Conservation (phyloP, 1,284 basidiomycete genomes). For the Trichosporon faecale region DNA sequence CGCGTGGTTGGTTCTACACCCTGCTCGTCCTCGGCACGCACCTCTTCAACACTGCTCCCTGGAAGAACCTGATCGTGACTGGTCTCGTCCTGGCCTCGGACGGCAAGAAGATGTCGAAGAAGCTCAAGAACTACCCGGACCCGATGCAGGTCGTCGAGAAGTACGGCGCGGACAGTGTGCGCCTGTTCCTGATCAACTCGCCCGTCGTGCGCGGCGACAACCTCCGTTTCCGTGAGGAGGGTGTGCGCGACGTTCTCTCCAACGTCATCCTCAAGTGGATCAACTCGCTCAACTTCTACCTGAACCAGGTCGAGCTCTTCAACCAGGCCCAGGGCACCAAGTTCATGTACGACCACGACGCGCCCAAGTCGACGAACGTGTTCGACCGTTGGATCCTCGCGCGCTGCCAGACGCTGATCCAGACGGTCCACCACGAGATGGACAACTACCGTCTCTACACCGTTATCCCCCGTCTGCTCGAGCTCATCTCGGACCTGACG, state of each 20-base stretch:
- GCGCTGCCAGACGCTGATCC: constrained; percentile 92
- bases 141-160: constrained; percentile 85
- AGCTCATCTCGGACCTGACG: constrained; percentile 92
- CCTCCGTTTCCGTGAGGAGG: constrained; percentile 95
- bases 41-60: constrained; percentile 87
- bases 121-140: constrained; percentile 96
- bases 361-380: constrained; percentile 82
- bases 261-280: constrained; percentile 97
- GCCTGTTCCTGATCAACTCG: constrained; percentile 98
- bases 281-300: constrained; percentile 98
- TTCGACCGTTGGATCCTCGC: constrained; percentile 99
- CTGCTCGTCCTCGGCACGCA: constrained; percentile 92
- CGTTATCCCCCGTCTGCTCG: constrained; percentile 88
- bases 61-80: constrained; percentile 97
- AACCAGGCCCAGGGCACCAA: constrained; percentile 76
- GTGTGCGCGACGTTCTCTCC: constrained; percentile 93
- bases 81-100: constrained; percentile 96
- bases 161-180: constrained; percentile 93
- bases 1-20: constrained; percentile 99
- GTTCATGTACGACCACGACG: constrained; percentile 84
- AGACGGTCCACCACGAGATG: constrained; percentile 91
- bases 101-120: constrained; percentile 99
- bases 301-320: constrained; percentile 86
- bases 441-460: constrained; percentile 95
- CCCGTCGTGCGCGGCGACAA: constrained; percentile 98